A percentile compares a stretch with the other conserved stretches of the same genome.
These are phyloP conservation scores for Euptelea pleiosperma DNA, from an alignment of 164 flowering plant genomes.

Conservation along the genomic window DNA sequence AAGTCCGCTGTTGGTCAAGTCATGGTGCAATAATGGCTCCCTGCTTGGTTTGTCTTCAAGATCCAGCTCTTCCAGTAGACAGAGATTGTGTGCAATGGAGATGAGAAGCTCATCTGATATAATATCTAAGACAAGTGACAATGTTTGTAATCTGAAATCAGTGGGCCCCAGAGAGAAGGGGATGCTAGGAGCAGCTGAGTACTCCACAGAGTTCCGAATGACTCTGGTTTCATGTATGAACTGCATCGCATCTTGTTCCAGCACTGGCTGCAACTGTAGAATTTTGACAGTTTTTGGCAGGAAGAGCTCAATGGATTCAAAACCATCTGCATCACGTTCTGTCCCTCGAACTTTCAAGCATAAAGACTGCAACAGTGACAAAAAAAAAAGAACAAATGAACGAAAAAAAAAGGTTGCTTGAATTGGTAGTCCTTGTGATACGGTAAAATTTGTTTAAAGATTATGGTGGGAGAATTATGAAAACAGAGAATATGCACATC, in stretches of 20 bases:
- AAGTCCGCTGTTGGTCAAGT: conserved; percentile 41
- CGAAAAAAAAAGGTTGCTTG: no score
- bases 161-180: conserved; percentile 1
- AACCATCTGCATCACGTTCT: conserved; percentile 16
- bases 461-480: background rate
- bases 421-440: no score
- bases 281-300: conserved; percentile 32
- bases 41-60: conserved; percentile 39
- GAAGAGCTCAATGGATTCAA: conserved; percentile 15
- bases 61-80: conserved; percentile 31
- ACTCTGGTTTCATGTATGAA: conserved; percentile 14
- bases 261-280: conserved; percentile 37
- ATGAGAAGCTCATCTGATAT: conserved; percentile 34
- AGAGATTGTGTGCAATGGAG: conserved; percentile 24
- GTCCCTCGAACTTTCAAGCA: conserved; percentile 31
- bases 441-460: no score
- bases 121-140: conserved; percentile 37
- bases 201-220: background rate
- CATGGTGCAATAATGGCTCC: conserved; percentile 24
- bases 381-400: background rate
- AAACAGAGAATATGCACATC: background rate
- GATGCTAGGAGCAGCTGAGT: background rate
- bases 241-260: conserved; percentile 19
- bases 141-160: conserved; percentile 21
- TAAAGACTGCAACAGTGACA: conserved; percentile 28